A percentile compares a stretch with the other conserved stretches of the same genome.
These are phyloP conservation scores for Aaosphaeria pasadenensis DNA, from an alignment of 2,329 filamentous ascomycete species.

Conservation along the genomic window DNA sequence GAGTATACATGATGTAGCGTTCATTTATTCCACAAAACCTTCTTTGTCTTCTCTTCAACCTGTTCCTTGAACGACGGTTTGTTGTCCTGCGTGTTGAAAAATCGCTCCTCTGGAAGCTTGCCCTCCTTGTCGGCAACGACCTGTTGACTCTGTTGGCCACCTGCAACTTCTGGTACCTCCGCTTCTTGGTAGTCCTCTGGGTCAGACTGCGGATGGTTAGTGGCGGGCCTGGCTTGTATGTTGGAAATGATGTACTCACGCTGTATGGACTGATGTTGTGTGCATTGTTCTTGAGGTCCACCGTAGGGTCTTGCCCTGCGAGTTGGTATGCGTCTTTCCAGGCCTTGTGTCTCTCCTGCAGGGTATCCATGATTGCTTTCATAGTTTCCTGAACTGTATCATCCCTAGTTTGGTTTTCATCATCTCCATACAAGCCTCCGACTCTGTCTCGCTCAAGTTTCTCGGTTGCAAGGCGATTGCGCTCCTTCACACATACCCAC, in stretches of 20 bases:
- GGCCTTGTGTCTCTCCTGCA: constrained; percentile 85
- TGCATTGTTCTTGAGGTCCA: constrained; percentile 19
- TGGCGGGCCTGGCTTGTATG: constrained; percentile 9
- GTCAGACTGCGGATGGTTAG: background rate
- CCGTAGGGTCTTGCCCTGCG: constrained; percentile 51
- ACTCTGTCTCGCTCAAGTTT: constrained; percentile 64
- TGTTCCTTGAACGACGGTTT: background rate
- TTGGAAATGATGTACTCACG: constrained; percentile 15
- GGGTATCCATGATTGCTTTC: constrained; percentile 74
- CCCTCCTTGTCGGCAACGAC: background rate
- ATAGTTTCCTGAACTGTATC: constrained; percentile 71
- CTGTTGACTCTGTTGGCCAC: background rate
- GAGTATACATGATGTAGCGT: background rate
- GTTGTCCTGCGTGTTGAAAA: background rate
- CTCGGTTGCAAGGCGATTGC: constrained; percentile 83
- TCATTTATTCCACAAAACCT: constrained; percentile 6
- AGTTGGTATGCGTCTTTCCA: constrained; percentile 74
- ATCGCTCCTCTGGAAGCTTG: background rate
- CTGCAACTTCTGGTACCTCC: background rate
- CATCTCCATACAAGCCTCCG: constrained; percentile 70
- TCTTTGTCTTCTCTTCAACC: constrained; percentile 2
- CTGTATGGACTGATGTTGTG: constrained; percentile 11
- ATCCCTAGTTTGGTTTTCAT: constrained; percentile 64
- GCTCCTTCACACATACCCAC: constrained; percentile 91
- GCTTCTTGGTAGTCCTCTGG: background rate